Base-by-base conservation (phyloP, 768 basidiomycete species). In the Amanita brunnescens region DNA sequence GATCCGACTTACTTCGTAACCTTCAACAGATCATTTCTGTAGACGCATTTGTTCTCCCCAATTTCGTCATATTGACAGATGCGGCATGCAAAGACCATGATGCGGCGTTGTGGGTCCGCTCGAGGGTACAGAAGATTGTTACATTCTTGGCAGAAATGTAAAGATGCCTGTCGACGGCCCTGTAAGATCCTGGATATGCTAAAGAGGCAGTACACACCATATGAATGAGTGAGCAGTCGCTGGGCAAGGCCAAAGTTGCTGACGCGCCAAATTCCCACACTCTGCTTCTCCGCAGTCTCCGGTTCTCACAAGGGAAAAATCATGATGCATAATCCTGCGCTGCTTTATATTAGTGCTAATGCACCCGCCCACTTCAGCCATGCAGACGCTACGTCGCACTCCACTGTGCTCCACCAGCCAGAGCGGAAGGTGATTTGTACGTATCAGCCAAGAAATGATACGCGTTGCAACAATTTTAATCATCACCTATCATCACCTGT, bases 111-210 rank as follows among this genome's bases (percentile, higher is more conserved):
- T 51, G 81, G 81, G 68, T 96, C 94, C 38, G 90, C 93, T 70
- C 93, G 85, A 18, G 92, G 92, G 65, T 95, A 94, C 47, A 96
- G 76, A 24, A 96, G 77, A 64, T 96, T 95, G 71, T 94, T 93
- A 75, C 92, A 95, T 74, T 95, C 92, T 34, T 82, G 84, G 61
- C 92, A 95, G 68, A 95, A 95, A 58, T 89, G 83, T 24, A 95
- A 80, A 2, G 87, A 87, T 9, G 89, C 83, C 88, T 91, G 53
- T 32, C 1, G 12, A 20, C 44, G 12, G 34, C 10, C n/a, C 23
- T 20, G 41, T n/a, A 10, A 42, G 21, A 48, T 3, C 41, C 43
- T 7, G 14, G 49, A 20, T 7, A 35, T 16, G 13, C 21, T 4
- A 21, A 7, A 43, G 20, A 21, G 18, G 13, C n/a, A 30, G 2